Base-by-base conservation (phyloP, 768 basidiomycete species). In the Agaricus blazei region DNA sequence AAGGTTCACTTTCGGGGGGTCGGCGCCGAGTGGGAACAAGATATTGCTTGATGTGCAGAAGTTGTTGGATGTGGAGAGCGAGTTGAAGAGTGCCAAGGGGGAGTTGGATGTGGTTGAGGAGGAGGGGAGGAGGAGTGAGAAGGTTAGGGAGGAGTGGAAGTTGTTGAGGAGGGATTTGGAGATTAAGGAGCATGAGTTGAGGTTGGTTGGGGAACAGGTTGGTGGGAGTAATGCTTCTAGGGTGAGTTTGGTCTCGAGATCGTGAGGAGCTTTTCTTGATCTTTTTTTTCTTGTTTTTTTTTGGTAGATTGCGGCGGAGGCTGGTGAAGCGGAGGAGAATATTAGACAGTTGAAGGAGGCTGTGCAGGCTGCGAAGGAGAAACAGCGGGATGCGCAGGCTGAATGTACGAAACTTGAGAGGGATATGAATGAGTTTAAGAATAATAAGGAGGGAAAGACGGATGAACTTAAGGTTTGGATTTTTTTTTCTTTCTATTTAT, bases 391-490 rank as follows among this genome's bases (percentile, higher is more conserved):
- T 6, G 91, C 93, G 0, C 74, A 85, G 48, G 84, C 77, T 0
- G 94, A 98, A 57, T 81, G 83, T 67, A 85, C 85, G 72, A 90
- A 87, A 64, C 83, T 98, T 24, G 93, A 98, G 71, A 87, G 87
- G 63, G 97, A 99, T 67, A 98, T 99, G 93, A 83, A 83, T 52
- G 97, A 98, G 74, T 98, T 99, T 77, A 95, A 97, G 75, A 88
- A 95, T 71, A 95, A 99, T 74, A 97, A 97, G 68, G 97, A 98
- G 49, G 93, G 93, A 46, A 98, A 98, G 72, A 89, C 92, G 52
- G 88, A 87, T 15, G 90, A 98, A 67, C 81, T 98, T 60, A 97
- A 95, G 77, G 95, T 90, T 55, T 45, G 74, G 57, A 26, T 11
- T 36, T 45, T 27, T 2, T 2, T 41, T 28, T 3, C 27, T 15